Percentiles rank a stretch among this genome's conserved stretches.
Evolutionary conservation across 140 eudicot species (phyloP).

Genomic region (Bidens hawaiensis): DNA sequence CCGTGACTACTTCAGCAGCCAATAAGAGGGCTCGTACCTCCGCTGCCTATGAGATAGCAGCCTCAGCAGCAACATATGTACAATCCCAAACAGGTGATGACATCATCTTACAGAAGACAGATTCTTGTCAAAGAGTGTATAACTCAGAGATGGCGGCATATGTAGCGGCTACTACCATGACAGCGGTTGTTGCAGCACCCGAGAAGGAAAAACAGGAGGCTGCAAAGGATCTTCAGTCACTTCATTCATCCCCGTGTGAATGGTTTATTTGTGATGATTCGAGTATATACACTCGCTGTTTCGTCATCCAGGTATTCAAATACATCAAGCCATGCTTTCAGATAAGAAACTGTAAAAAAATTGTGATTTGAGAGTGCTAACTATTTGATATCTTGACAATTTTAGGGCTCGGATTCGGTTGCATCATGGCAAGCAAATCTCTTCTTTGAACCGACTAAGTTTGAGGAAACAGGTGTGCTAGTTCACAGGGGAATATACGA

Average conservation of each 20-base stretch:
- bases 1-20: constrained; percentile 16
- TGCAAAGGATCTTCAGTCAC: constrained; percentile 73
- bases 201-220: constrained; percentile 77
- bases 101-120: constrained; percentile 11
- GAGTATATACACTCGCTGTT: constrained; percentile 61
- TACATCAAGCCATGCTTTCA: neutral
- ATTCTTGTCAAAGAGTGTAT: constrained; percentile 32
- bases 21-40: constrained; percentile 27
- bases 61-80: constrained; percentile 80
- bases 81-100: constrained; percentile 48
- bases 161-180: constrained; percentile 89
- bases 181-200: constrained; percentile 89
- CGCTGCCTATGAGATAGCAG: constrained; percentile 76
- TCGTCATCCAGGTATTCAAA: constrained; percentile 67
- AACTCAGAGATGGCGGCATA: constrained; percentile 80
- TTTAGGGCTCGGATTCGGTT: constrained; percentile 84
- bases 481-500: constrained; percentile 95
- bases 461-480: constrained; percentile 76
- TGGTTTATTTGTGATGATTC: constrained; percentile 94
- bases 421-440: constrained; percentile 96
- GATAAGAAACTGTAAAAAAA: neutral
- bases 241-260: constrained; percentile 80
- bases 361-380: constrained; percentile 7
- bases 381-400: neutral
- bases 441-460: constrained; percentile 76